Evolutionary conservation across 208 protist species (phyloP).

Genomic region (Acanthamoeba royreba): DNA sequence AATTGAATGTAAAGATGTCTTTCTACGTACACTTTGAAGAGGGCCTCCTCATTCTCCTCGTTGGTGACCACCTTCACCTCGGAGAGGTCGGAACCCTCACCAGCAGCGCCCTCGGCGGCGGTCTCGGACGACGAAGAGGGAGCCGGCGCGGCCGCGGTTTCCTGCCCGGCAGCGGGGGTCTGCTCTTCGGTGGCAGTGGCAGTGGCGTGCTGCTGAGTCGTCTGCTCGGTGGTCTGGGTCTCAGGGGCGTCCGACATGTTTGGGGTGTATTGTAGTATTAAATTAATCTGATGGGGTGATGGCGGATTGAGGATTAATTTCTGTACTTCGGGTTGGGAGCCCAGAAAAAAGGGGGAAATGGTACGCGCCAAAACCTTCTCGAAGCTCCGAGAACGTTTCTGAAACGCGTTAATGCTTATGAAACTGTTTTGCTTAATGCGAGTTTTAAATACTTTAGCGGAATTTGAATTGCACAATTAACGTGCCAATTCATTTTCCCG

Average conservation of each 20-base stretch:
- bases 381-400: background rate
- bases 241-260: background rate
- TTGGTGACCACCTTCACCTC: slow-evolving; percentile 69
- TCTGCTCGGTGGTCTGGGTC: background rate
- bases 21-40: slow-evolving; percentile 73
- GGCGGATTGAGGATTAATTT: background rate
- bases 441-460: too few species aligned
- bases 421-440: too few species aligned
- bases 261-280: background rate
- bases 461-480: too few species aligned
- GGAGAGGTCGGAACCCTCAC: slow-evolving; percentile 46
- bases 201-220: background rate
- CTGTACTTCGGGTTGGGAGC: too few species aligned
- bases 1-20: background rate
- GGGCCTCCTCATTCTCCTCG: slow-evolving; percentile 75
- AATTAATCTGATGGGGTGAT: background rate
- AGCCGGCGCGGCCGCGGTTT: background rate
- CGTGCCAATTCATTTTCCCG: too few species aligned
- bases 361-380: background rate
- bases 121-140: background rate
- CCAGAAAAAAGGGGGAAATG: background rate
- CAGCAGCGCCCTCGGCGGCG: background rate
- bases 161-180: background rate
- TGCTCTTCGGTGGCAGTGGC: background rate
- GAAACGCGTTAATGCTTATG: too few species aligned